These are phyloP conservation scores for Scalesia atractyloides DNA, from an alignment of 129 eudicot species.

Conservation along the genomic window DNA sequence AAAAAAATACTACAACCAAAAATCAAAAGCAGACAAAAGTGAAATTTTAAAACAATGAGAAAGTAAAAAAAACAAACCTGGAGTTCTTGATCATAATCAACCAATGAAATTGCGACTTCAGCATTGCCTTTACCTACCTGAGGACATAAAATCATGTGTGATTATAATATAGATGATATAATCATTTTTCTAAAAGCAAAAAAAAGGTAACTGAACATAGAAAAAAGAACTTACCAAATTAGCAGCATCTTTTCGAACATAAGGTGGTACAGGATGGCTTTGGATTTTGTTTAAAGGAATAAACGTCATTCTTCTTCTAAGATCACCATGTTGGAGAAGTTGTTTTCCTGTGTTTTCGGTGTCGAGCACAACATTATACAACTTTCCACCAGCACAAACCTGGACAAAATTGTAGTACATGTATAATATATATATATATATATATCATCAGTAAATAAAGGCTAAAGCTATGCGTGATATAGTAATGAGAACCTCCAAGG, in stretches of 20 bases:
- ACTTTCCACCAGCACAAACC: constrained; percentile 98
- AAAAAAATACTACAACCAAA: neutral
- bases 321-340: constrained; percentile 83
- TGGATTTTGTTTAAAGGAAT: constrained; percentile 92
- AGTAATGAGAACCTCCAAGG: constrained; percentile 68
- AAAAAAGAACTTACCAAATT: constrained; percentile 49
- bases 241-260: constrained; percentile 70
- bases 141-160: constrained; percentile 6
- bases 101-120: constrained; percentile 87
- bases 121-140: constrained; percentile 97
- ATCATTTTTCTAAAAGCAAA: neutral
- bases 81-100: constrained; percentile 80
- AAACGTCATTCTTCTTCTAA: constrained; percentile 87
- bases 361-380: constrained; percentile 88
- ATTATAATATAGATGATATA: neutral
- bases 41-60: neutral
- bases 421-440: neutral
- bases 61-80: constrained; percentile 46
- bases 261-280: constrained; percentile 52
- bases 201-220: neutral
- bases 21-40: neutral
- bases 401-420: constrained; percentile 29
- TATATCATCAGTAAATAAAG: neutral
- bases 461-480: neutral
- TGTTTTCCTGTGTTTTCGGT: constrained; percentile 86